Percentiles rank a stretch among this genome's conserved stretches.
phyloP scores from a whole-genome alignment of 768 basidiomycete genomes.

The Baorangia bicolor region DNA sequence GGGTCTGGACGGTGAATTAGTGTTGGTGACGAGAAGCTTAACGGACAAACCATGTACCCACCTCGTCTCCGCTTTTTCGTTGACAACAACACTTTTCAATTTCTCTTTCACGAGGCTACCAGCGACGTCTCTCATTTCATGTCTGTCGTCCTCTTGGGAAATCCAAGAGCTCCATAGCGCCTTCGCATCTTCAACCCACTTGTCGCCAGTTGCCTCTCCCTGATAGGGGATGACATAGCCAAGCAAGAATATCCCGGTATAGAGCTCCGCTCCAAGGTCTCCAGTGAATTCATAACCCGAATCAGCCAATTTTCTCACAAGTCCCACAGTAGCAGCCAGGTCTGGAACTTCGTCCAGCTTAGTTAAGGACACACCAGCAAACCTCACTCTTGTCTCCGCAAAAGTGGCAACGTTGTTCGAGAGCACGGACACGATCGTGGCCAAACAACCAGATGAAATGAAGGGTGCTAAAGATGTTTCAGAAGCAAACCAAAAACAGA shows the following conservation, averaged over 20 bases:
- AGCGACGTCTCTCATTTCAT: conserved; percentile 26
- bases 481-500: neutral
- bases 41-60: conserved; percentile 16
- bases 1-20: conserved; percentile 35
- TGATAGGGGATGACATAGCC: conserved; percentile 17
- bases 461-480: conserved; percentile 16
- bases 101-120: conserved; percentile 39
- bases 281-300: conserved; percentile 22
- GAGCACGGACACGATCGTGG: conserved; percentile 15
- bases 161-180: conserved; percentile 34
- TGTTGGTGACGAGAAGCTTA: neutral
- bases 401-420: conserved; percentile 14
- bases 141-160: conserved; percentile 9
- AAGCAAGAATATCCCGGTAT: conserved; percentile 21
- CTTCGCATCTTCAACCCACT: conserved; percentile 23
- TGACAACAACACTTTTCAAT: conserved; percentile 42
- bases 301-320: conserved; percentile 15
- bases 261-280: conserved; percentile 22
- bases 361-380: conserved; percentile 8
- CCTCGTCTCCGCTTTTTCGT: conserved; percentile 34
- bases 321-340: neutral
- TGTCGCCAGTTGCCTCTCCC: conserved; percentile 6
- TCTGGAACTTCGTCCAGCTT: neutral
- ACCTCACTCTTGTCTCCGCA: conserved; percentile 13
- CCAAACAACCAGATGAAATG: conserved; percentile 20